Percentiles rank a stretch among this genome's conserved stretches.
These are phyloP conservation scores for Sporothrix dimorphospora DNA, from an alignment of 2,329 filamentous ascomycete genomes.

Conservation along the genomic window DNA sequence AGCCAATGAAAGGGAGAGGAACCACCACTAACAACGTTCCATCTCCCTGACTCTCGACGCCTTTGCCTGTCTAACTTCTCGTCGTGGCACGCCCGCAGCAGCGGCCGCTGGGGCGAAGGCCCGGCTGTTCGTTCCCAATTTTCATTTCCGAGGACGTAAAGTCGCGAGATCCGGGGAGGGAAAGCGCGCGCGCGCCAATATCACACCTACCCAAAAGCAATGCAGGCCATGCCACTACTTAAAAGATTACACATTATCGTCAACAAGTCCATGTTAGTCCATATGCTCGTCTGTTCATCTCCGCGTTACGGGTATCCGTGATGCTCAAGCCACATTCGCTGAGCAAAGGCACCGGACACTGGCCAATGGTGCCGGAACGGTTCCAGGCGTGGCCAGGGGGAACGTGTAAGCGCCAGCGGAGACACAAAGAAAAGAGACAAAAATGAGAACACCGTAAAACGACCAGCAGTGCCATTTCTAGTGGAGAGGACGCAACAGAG, in stretches of 20 bases:
- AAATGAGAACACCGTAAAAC: not conserved
- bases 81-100: not conserved
- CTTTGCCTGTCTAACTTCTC: not conserved
- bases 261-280: too few species aligned
- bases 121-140: not conserved
- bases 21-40: conserved; percentile 27
- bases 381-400: not conserved
- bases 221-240: not conserved
- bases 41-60: not conserved
- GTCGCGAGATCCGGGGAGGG: conserved; percentile 12
- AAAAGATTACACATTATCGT: not conserved
- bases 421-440: not conserved
- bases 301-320: not conserved
- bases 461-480: not conserved
- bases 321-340: too few species aligned
- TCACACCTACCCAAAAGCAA: not conserved
- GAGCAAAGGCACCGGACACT: not conserved
- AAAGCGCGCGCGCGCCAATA: not conserved
- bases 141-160: too few species aligned
- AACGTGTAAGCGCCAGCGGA: not conserved
- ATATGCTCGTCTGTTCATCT: not conserved
- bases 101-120: not conserved
- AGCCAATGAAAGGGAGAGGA: not conserved
- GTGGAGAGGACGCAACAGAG: not conserved
- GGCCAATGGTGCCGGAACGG: not conserved